These are phyloP conservation scores for Diatrype stigma DNA, from an alignment of 2,329 filamentous ascomycete genomes.

Conservation along the genomic window DNA sequence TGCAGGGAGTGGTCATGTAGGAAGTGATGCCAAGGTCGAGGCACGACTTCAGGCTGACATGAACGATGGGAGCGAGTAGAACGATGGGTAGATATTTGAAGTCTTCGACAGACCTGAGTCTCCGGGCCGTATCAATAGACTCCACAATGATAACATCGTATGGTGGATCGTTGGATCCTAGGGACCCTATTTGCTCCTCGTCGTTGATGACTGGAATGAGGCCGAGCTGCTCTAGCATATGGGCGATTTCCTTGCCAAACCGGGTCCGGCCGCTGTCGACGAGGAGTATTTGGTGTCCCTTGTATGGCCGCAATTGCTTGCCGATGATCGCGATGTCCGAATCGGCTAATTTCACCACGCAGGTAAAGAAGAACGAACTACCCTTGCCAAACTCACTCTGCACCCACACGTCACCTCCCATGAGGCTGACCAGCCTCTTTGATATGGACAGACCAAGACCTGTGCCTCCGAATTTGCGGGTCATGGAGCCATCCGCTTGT, in stretches of 20 bases:
- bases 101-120: slow-evolving; percentile 80
- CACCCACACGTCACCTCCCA: slow-evolving; percentile 96
- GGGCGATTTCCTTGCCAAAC: slow-evolving; percentile 69
- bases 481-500: slow-evolving; percentile 95
- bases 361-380: slow-evolving; percentile 95
- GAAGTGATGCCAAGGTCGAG: slow-evolving; percentile 96
- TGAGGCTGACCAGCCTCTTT: slow-evolving; percentile 88
- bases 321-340: slow-evolving; percentile 74
- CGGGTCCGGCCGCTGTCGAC: slow-evolving; percentile 86
- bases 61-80: slow-evolving; percentile 80
- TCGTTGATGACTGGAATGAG: slow-evolving; percentile 79
- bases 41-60: slow-evolving; percentile 88
- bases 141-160: slow-evolving; percentile 97
- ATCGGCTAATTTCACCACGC: slow-evolving; percentile 78
- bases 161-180: slow-evolving; percentile 55
- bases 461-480: slow-evolving; percentile 91
- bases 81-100: slow-evolving; percentile 99
- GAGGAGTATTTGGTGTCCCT: slow-evolving; percentile 86
- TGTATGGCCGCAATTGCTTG: slow-evolving; percentile 84
- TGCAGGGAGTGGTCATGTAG: slow-evolving; percentile 96
- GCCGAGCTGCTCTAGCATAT: slow-evolving; percentile 74
- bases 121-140: slow-evolving; percentile 84
- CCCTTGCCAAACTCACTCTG: slow-evolving; percentile 87
- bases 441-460: slow-evolving; percentile 93
- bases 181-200: slow-evolving; percentile 60